phyloP scores from a whole-genome alignment of 2,329 filamentous ascomycete species.

The Colletotrichum spaethianum region DNA sequence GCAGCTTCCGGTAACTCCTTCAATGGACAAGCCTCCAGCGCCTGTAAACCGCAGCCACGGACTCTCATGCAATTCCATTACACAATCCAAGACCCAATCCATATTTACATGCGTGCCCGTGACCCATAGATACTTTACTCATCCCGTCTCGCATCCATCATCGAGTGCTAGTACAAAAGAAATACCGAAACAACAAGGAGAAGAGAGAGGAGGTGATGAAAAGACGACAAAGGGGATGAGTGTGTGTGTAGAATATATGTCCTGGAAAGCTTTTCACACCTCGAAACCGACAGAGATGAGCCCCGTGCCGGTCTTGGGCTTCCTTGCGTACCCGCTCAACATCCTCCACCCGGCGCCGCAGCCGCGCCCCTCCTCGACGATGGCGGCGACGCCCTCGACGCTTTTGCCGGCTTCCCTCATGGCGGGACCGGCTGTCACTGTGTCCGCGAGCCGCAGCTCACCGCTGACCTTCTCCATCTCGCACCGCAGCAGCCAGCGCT shows the following conservation, averaged over 20 bases:
- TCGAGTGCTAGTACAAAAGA: background rate
- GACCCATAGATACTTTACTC: background rate
- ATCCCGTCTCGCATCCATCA: background rate
- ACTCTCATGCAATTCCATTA: background rate
- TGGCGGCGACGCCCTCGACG: conserved; percentile 71
- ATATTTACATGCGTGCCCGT: background rate
- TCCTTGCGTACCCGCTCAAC: conserved; percentile 75
- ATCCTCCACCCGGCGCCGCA: conserved; percentile 73
- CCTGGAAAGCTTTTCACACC: background rate
- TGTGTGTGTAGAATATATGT: background rate
- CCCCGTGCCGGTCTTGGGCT: conserved; percentile 62
- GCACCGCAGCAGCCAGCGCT: conserved; percentile 93
- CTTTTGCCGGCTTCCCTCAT: conserved; percentile 71
- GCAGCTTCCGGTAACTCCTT: background rate
- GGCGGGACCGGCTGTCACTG: conserved; percentile 63
- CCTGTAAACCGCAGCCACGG: background rate
- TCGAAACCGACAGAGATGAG: conserved; percentile 50
- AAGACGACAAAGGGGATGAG: background rate
- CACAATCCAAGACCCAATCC: background rate
- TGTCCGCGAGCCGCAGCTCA: conserved; percentile 70
- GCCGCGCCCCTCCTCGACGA: conserved; percentile 75
- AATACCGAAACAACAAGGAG: background rate
- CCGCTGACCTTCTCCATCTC: conserved; percentile 85
- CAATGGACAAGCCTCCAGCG: conserved; percentile 11
- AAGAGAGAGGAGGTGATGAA: background rate